phyloP scores from a whole-genome alignment of 306 rosid species.

The Malus domestica region ASM211411v1 NC_041805.1:14015501-14016000 shows the following conservation, averaged over 20 bases:
- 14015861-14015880: slow-evolving; percentile 53
- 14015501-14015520: neutral
- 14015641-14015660: slow-evolving; percentile 46
- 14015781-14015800: neutral
- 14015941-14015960: slow-evolving; percentile 13
- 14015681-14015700: neutral
- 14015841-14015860: neutral
- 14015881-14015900: slow-evolving; percentile 80
- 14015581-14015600: slow-evolving; percentile 82
- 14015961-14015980: slow-evolving; percentile 33
- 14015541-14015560: slow-evolving; percentile 38
- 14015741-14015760: neutral
- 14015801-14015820: neutral
- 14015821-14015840: neutral
- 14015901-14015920: slow-evolving; percentile 74
- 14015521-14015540: neutral
- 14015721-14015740: too few relatives aligned
- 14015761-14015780: neutral
- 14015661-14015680: neutral
- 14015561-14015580: slow-evolving; percentile 87
- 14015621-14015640: slow-evolving; percentile 93
- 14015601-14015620: slow-evolving; percentile 79
- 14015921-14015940: slow-evolving; percentile 24
- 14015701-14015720: neutral
- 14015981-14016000: slow-evolving; percentile 34